These are phyloP conservation scores for Terana coerulea DNA, from an alignment of 768 basidiomycete species.

Conservation along the genomic window DNA sequence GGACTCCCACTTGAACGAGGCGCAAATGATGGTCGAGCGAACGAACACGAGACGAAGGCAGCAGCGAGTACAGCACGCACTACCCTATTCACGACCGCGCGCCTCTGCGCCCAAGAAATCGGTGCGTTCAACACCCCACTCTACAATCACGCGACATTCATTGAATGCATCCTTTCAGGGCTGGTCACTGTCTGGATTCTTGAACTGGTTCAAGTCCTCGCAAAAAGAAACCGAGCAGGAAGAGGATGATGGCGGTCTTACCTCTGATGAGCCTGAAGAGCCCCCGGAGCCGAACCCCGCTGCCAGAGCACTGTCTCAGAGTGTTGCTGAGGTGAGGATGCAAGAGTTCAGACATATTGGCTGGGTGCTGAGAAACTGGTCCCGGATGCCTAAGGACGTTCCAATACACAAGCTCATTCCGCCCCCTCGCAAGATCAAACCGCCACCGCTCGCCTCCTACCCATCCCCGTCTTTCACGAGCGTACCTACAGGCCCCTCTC, in stretches of 20 bases:
- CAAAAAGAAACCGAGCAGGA: no score
- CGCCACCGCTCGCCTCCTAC: no score
- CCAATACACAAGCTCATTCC: no score
- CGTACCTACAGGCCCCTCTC: no score
- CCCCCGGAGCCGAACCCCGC: neutral
- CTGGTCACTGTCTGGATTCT: neutral
- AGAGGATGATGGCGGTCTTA: no score
- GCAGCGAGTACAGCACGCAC: neutral
- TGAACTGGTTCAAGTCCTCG: constrained; percentile 1
- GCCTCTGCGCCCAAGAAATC: constrained; percentile 1
- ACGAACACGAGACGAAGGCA: neutral
- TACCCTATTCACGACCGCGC: constrained; percentile 3
- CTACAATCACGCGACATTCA: no score
- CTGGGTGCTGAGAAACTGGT: no score
- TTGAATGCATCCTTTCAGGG: neutral
- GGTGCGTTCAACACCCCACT: no score
- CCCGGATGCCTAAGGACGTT: no score
- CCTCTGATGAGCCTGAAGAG: neutral
- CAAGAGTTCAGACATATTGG: no score
- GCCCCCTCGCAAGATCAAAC: no score
- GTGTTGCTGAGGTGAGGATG: constrained; percentile 5
- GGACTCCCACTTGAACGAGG: neutral
- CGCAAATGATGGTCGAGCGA: constrained; percentile 4
- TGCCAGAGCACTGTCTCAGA: constrained; percentile 1
- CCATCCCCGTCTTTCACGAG: neutral